phyloP scores from a whole-genome alignment of 345 rosid species.

The Dimocarpus longan region DNA sequence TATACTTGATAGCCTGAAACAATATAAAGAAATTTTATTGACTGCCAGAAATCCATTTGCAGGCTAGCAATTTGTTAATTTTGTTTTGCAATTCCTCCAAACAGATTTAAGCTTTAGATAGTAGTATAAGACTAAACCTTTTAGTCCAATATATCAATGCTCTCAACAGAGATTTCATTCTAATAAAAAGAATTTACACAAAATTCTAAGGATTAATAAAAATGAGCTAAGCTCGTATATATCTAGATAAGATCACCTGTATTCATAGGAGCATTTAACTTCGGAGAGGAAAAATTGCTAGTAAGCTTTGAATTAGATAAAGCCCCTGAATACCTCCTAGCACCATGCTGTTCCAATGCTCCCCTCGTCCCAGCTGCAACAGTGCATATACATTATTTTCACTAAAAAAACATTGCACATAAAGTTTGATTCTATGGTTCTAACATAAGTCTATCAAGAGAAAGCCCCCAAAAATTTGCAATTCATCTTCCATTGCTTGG shows the following conservation, averaged over 20 bases:
- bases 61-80: background rate
- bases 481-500: background rate
- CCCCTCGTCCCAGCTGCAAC: conserved; percentile 57
- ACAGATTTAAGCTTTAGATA: background rate
- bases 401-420: background rate
- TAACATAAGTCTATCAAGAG: background rate
- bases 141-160: background rate
- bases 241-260: conserved; percentile 36
- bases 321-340: conserved; percentile 49
- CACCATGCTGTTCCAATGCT: conserved; percentile 48
- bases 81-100: background rate
- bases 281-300: conserved; percentile 47
- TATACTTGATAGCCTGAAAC: background rate
- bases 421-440: background rate
- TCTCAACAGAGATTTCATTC: background rate
- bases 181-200: background rate
- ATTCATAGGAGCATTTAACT: conserved; percentile 45
- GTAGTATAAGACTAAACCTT: background rate
- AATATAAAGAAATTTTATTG: no score
- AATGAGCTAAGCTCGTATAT: background rate
- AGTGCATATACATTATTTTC: background rate
- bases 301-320: conserved; percentile 47
- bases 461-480: background rate
- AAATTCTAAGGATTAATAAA: background rate
- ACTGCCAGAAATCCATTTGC: background rate